Evolutionary conservation across 164 flowering plant genomes (phyloP), one percentile per base, ranked within the genome.

Genomic region (Cinnamomum micranthum): DNA sequence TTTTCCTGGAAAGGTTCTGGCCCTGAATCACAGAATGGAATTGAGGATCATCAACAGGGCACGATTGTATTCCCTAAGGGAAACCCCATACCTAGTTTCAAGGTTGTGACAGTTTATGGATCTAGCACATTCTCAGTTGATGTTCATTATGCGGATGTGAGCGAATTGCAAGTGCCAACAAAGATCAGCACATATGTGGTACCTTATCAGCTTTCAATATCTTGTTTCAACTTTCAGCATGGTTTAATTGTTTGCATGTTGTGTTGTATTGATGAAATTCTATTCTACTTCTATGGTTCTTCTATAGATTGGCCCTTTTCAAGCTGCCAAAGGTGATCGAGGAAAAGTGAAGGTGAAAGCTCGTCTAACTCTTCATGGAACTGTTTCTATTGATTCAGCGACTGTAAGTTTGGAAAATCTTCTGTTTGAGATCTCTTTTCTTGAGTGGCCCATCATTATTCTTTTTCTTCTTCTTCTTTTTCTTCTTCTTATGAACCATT

Each of bases 141-240:
- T 84, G 89, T 91, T 31, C 87, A 82, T 11, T 92, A 95, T 85
- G 84, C 87, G 63, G 97, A 92, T 84, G 80, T 68, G 31, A 86
- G 78, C 75, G 97, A 89, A n/a, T 59, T 90, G 77, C 89, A 82
- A 69, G 88, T 80, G 41, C 89, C 91, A 25, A 82, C 90, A 31
- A 89, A 86, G 86, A 93, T 95, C 68, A 91, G 97, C 73, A 82
- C 94, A 20, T 91, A 91, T 74, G 89, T 91, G 84, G 98, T 95
- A 77, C 71, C 71, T 11, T 2, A 7, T 20, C 33, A 64, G 47
- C 55, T 62, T 14, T 9, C 6, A 11, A 24, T 69, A 24, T 47
- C 25, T 27, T 23, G 25, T n/a, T 15, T 59, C 19, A 69, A 31
- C 3, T 22, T 74, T 58, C 20, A 62, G 69, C 6, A 28, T 20